Evolutionary conservation across 2,329 filamentous ascomycete species (phyloP).

Genomic region (Sclerotinia glacialis): DNA sequence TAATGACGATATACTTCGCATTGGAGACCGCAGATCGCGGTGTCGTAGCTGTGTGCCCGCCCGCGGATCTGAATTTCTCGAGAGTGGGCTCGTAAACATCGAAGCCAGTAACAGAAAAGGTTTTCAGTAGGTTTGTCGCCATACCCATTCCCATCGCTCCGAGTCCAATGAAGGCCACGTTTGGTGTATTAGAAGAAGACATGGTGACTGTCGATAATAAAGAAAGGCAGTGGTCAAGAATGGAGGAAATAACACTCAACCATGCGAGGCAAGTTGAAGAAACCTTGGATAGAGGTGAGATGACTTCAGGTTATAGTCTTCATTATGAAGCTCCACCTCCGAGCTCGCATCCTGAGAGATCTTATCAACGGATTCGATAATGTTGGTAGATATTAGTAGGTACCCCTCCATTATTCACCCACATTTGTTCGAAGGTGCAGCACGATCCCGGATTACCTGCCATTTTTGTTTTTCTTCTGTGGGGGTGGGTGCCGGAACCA

Average conservation of each 20-base stretch:
- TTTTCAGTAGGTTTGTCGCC: constrained; percentile 68
- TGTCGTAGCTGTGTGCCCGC: constrained; percentile 57
- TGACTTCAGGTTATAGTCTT: neutral
- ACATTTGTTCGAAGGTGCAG: neutral
- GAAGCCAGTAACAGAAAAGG: constrained; percentile 66
- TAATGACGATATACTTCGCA: constrained; percentile 63
- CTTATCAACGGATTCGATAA: neutral
- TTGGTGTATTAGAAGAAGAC: constrained; percentile 15
- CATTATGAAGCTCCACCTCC: neutral
- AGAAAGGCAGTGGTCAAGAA: neutral
- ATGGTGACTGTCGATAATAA: neutral
- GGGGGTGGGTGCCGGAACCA: neutral
- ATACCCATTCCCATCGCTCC: constrained; percentile 82
- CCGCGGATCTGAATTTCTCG: constrained; percentile 61
- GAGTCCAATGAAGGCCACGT: constrained; percentile 50
- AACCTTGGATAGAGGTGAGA: neutral
- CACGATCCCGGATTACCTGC: neutral
- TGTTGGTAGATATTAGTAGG: neutral
- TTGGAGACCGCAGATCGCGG: constrained; percentile 59
- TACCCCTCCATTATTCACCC: neutral
- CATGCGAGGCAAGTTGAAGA: neutral
- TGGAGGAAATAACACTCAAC: neutral
- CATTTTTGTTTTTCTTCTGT: neutral
- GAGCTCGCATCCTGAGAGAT: neutral
- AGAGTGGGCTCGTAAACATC: constrained; percentile 68